Conservation (phyloP, 805 yeast species). For the Priceomyces castillae region DNA sequence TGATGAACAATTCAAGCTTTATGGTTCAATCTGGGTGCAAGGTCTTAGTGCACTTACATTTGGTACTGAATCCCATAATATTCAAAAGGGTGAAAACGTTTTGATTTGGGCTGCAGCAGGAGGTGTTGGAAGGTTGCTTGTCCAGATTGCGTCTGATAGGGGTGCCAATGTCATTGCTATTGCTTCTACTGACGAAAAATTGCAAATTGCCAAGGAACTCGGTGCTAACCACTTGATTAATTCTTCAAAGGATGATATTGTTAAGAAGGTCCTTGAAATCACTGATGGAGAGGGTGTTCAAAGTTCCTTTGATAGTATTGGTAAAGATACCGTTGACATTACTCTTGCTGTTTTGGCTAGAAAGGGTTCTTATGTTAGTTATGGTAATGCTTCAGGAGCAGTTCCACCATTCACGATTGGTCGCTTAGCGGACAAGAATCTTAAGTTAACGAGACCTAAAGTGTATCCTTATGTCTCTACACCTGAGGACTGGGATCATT, state of each 20-base stretch:
- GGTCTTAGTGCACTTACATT: constrained; percentile 81
- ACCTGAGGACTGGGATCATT: constrained; percentile 54
- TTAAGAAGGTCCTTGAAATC: constrained; percentile 52
- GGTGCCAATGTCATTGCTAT: constrained; percentile 86
- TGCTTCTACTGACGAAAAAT: constrained; percentile 76
- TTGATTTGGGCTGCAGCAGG: constrained; percentile 95
- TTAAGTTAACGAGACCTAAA: constrained; percentile 64
- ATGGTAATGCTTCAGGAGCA: constrained; percentile 84
- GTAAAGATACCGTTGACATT: constrained; percentile 69
- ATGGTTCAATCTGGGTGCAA: constrained; percentile 64
- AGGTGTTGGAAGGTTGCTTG: constrained; percentile 77
- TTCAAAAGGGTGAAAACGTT: constrained; percentile 66
- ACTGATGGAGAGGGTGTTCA: constrained; percentile 67
- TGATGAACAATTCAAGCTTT: constrained; percentile 50
- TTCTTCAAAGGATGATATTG: constrained; percentile 52
- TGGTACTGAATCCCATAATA: constrained; percentile 60
- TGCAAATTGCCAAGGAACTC: constrained; percentile 56
- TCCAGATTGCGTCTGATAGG: constrained; percentile 56
- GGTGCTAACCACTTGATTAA: constrained; percentile 80
- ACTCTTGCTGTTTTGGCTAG: constrained; percentile 60
- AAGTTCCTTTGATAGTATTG: constrained; percentile 72
- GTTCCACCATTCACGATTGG: constrained; percentile 64
- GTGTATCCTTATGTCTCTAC: constrained; percentile 51
- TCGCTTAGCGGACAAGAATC: constrained; percentile 57
- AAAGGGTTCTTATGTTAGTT: constrained; percentile 73